Conservation (phyloP, 2,329 filamentous ascomycete species). For the Aureobasidium uvarum region DNA sequence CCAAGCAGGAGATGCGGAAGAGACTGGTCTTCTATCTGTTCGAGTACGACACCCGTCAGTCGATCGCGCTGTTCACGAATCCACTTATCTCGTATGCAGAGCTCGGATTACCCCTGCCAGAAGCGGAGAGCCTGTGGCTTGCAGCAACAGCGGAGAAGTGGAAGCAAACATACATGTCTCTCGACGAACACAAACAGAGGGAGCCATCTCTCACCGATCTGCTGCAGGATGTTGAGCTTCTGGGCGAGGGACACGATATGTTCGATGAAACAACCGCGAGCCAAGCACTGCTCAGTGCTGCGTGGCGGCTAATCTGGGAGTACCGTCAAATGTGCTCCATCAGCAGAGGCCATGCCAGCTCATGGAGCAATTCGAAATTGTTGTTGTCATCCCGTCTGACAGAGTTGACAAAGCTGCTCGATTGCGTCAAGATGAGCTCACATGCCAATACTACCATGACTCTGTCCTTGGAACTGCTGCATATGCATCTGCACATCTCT, state of each 20-base stretch:
- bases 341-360: constrained; percentile 50
- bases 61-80: constrained; percentile 64
- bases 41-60: constrained; percentile 63
- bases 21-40: constrained; percentile 64
- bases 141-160: constrained; percentile 63
- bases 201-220: constrained; percentile 57
- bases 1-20: constrained; percentile 64
- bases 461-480: constrained; percentile 52
- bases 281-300: constrained; percentile 62
- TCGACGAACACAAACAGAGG: constrained; percentile 39
- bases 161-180: constrained; percentile 58
- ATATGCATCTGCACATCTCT: constrained; percentile 64
- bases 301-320: constrained; percentile 65
- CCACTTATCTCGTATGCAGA: constrained; percentile 68
- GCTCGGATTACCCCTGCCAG: constrained; percentile 64
- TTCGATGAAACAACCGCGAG: constrained; percentile 59
- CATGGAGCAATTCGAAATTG: constrained; percentile 41
- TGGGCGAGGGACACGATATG: constrained; percentile 50
- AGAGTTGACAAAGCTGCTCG: constrained; percentile 60
- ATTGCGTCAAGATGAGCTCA: constrained; percentile 49
- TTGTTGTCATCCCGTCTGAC: constrained; percentile 56
- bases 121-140: constrained; percentile 62
- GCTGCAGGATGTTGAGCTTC: constrained; percentile 56
- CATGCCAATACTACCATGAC: constrained; percentile 36
- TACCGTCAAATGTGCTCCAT: constrained; percentile 61